These are phyloP conservation scores for Tetrapisispora phaffii DNA, from an alignment of 805 yeast genomes.

Conservation along the genomic window DNA sequence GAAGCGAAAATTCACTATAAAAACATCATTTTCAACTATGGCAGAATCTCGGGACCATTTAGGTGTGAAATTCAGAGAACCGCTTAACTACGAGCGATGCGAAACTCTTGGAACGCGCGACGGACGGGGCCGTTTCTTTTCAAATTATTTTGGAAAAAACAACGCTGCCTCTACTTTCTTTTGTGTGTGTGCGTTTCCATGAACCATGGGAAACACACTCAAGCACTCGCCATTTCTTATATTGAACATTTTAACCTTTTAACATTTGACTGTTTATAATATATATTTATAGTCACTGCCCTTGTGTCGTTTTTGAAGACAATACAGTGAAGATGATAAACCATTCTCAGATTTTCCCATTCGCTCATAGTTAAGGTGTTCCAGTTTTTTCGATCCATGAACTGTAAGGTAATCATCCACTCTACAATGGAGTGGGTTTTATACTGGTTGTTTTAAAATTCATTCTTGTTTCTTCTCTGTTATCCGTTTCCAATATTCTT, in stretches of 20 bases:
- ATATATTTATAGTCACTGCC: no score
- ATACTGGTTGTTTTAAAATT: background rate
- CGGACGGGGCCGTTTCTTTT: background rate
- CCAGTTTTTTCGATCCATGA: constrained; percentile 16
- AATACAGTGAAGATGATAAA: no score
- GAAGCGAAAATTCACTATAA: background rate
- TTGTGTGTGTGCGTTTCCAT: no score
- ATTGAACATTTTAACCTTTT: no score
- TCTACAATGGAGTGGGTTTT: background rate
- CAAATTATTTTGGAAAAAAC: no score
- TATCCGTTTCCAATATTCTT: no score
- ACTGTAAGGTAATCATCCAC: background rate
- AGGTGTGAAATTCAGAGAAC: constrained; percentile 15
- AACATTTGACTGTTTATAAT: no score
- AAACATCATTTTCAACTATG: constrained; percentile 1
- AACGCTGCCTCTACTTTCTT: no score
- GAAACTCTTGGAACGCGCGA: constrained; percentile 10
- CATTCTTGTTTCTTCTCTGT: no score
- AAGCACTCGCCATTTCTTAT: background rate
- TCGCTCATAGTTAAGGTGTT: constrained; percentile 8
- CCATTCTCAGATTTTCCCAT: constrained; percentile 18
- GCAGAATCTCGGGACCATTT: background rate
- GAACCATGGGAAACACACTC: no score
- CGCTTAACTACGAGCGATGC: constrained; percentile 15
- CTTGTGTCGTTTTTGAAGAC: no score